Percentiles rank a stretch among this genome's conserved stretches.
phyloP scores from a whole-genome alignment of 805 yeast species.

The Suhomyces tanzawaensis region DNA sequence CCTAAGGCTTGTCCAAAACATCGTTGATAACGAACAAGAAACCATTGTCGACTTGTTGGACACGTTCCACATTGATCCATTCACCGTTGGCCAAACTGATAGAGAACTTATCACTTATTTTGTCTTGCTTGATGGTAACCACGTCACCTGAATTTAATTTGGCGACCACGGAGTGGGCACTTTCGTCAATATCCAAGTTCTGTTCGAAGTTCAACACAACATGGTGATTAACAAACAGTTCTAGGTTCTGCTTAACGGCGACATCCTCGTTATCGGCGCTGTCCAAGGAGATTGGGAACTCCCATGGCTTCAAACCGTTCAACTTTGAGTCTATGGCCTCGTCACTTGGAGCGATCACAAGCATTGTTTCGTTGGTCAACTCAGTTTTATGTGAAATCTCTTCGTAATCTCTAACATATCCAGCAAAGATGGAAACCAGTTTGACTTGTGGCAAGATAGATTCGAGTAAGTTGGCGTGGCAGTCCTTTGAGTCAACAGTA shows the following conservation, averaged over 20 bases:
- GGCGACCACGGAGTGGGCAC: slow-evolving; percentile 15
- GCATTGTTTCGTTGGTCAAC: slow-evolving; percentile 36
- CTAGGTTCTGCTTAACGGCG: slow-evolving; percentile 49
- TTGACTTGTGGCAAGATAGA: slow-evolving; percentile 35
- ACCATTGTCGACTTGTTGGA: slow-evolving; percentile 38
- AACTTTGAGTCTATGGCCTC: slow-evolving; percentile 46
- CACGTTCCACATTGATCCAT: slow-evolving; percentile 23
- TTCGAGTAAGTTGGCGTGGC: slow-evolving; percentile 25
- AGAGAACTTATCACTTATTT: slow-evolving; percentile 14
- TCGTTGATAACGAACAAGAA: slow-evolving; percentile 37
- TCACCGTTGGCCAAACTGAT: slow-evolving; percentile 10
- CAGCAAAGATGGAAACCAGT: slow-evolving; percentile 58
- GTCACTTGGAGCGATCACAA: slow-evolving; percentile 74
- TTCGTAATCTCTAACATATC: slow-evolving; percentile 65
- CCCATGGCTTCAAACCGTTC: slow-evolving; percentile 73
- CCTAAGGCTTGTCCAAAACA: slow-evolving; percentile 26
- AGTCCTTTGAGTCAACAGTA: slow-evolving; percentile 13
- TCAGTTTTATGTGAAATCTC: slow-evolving; percentile 50
- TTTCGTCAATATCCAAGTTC: slow-evolving; percentile 15
- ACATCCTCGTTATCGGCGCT: slow-evolving; percentile 45
- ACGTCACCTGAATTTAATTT: slow-evolving; percentile 20
- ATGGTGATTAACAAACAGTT: slow-evolving; percentile 62
- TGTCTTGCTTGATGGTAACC: slow-evolving; percentile 19
- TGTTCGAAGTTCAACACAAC: slow-evolving; percentile 37
- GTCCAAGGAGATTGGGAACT: slow-evolving; percentile 56